These are phyloP conservation scores for Helicostylum pulchrum DNA, from an alignment of 192 early-diverging fungal species.

Conservation along the genomic window DNA sequence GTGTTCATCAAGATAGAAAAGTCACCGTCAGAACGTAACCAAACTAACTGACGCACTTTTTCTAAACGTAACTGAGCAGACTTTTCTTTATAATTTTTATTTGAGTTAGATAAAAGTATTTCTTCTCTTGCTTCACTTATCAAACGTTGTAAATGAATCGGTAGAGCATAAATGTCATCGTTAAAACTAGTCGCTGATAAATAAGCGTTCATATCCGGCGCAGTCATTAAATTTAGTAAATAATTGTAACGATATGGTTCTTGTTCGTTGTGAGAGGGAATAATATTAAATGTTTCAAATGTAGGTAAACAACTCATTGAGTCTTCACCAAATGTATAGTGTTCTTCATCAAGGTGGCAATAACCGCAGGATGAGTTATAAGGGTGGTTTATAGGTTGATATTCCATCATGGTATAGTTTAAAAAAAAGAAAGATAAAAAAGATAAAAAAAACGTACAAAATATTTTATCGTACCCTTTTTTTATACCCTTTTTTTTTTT, in stretches of 20 bases:
- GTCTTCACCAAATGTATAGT: slow-evolving; percentile 19
- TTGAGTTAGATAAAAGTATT: not conserved
- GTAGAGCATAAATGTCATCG: slow-evolving; percentile 43
- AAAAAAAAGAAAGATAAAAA: too few species aligned
- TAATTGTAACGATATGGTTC: slow-evolving; percentile 29
- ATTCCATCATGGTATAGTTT: slow-evolving; percentile 9
- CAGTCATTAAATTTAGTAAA: slow-evolving; percentile 32
- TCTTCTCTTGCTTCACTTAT: slow-evolving; percentile 36
- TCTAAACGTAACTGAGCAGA: slow-evolving; percentile 17
- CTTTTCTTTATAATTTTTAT: not conserved
- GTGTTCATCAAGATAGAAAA: slow-evolving; percentile 17
- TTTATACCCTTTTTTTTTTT: too few species aligned
- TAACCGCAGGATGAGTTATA: slow-evolving; percentile 9
- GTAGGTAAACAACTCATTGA: not conserved
- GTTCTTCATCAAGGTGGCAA: slow-evolving; percentile 10
- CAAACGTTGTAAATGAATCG: slow-evolving; percentile 29
- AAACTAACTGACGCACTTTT: slow-evolving; percentile 13
- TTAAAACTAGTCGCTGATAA: slow-evolving; percentile 30
- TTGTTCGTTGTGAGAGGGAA: not conserved
- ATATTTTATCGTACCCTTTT: too few species aligned
- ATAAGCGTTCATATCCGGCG: slow-evolving; percentile 36
- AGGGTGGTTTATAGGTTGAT: slow-evolving; percentile 1
- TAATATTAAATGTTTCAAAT: not conserved
- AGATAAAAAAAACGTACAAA: too few species aligned
- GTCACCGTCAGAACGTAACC: slow-evolving; percentile 24